These are phyloP conservation scores for Epichloe aotearoae DNA, from an alignment of 2,329 filamentous ascomycete species.

Conservation along the genomic window DNA sequence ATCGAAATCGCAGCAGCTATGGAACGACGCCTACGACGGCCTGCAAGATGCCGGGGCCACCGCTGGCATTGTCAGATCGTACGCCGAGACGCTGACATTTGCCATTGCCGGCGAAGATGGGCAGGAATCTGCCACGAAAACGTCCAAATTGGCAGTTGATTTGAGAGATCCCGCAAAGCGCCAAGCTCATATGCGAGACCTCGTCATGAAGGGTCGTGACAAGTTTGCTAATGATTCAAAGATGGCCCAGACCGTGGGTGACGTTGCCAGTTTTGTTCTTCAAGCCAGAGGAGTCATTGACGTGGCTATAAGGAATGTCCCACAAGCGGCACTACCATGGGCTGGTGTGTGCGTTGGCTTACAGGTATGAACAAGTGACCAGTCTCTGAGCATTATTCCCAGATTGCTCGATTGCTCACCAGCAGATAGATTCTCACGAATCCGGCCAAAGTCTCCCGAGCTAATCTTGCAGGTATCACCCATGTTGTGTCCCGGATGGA, in stretches of 20 bases:
- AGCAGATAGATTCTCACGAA: slow-evolving; percentile 7
- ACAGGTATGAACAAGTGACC: slow-evolving; percentile 1
- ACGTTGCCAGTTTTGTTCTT: slow-evolving; percentile 6
- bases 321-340: slow-evolving; percentile 7
- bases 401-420: not conserved
- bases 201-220: slow-evolving; percentile 6
- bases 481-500: slow-evolving; percentile 7
- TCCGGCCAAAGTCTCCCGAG: slow-evolving; percentile 5
- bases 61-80: slow-evolving; percentile 5
- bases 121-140: not conserved
- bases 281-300: slow-evolving; percentile 6
- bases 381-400: not conserved
- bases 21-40: slow-evolving; percentile 7
- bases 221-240: slow-evolving; percentile 7
- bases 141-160: slow-evolving; percentile 2
- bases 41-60: slow-evolving; percentile 4
- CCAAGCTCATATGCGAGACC: slow-evolving; percentile 7
- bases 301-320: slow-evolving; percentile 6
- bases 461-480: slow-evolving; percentile 5
- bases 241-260: slow-evolving; percentile 6
- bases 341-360: slow-evolving; percentile 8
- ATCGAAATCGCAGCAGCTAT: slow-evolving; percentile 6
- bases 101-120: slow-evolving; percentile 5
- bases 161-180: slow-evolving; percentile 6
- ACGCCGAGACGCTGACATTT: slow-evolving; percentile 5